Percentiles rank a stretch among this genome's conserved stretches.
phyloP scores from a whole-genome alignment of 2,329 filamentous ascomycete genomes.

The Berkeleyomyces rouxiae region DNA sequence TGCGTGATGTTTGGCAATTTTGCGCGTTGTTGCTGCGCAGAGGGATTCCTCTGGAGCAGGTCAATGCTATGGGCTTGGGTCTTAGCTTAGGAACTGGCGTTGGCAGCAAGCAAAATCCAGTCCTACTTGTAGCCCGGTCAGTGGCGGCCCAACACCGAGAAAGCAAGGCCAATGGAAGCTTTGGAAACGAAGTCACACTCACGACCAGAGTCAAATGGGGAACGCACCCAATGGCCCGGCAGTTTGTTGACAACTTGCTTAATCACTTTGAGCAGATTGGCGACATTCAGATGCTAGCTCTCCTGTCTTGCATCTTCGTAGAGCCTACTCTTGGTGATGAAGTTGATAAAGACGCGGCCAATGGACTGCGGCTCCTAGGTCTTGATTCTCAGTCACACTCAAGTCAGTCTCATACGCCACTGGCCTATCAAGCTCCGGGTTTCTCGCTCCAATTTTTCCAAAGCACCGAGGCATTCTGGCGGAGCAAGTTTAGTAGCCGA shows the following conservation, averaged over 20 bases:
- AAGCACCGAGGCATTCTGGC: slow-evolving; percentile 38
- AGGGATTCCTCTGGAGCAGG: slow-evolving; percentile 53
- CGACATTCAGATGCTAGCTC: slow-evolving; percentile 54
- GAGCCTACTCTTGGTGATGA: slow-evolving; percentile 17
- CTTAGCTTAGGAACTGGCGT: neutral
- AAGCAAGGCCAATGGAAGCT: neutral
- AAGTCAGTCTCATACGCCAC: slow-evolving; percentile 39
- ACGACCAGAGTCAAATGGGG: slow-evolving; percentile 53
- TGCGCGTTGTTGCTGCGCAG: slow-evolving; percentile 61
- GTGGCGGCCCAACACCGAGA: slow-evolving; percentile 28
- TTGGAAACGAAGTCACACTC: neutral
- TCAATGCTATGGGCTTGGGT: slow-evolving; percentile 23
- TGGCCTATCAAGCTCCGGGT: slow-evolving; percentile 47
- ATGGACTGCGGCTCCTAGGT: neutral
- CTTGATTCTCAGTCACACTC: neutral
- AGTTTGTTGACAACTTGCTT: slow-evolving; percentile 47
- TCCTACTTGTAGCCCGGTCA: slow-evolving; percentile 53
- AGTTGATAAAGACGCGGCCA: slow-evolving; percentile 30
- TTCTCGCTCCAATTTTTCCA: slow-evolving; percentile 54
- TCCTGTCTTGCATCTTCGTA: slow-evolving; percentile 52
- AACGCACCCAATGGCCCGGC: slow-evolving; percentile 43
- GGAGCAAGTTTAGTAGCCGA: slow-evolving; percentile 31
- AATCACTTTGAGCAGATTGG: slow-evolving; percentile 43
- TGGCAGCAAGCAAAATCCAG: slow-evolving; percentile 15
- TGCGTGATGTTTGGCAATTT: slow-evolving; percentile 73